A percentile compares a stretch with the other conserved stretches of the same genome.
These are phyloP conservation scores for Penicillium egyptiacum DNA, from an alignment of 495 filamentous ascomycete genomes.

Conservation along the genomic window DNA sequence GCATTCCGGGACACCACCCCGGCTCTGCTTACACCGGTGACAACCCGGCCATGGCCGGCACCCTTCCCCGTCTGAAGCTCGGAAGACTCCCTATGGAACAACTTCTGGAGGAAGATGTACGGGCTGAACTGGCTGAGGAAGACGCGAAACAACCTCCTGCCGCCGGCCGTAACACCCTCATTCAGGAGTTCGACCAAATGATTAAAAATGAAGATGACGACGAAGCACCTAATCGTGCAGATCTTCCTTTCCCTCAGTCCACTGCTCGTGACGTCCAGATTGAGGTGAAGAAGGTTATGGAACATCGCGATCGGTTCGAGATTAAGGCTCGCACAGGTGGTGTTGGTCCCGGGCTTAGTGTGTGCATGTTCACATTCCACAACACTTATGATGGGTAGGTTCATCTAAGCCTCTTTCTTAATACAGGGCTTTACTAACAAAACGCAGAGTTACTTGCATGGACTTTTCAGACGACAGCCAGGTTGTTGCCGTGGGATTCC, in stretches of 20 bases:
- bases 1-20: constrained; percentile 87
- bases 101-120: constrained; percentile 74
- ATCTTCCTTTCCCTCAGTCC: constrained; percentile 82
- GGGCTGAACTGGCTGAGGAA: constrained; percentile 77
- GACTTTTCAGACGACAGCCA: constrained; percentile 89
- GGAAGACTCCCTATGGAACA: constrained; percentile 78
- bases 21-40: constrained; percentile 77
- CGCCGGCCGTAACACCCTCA: constrained; percentile 61
- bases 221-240: constrained; percentile 72
- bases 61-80: constrained; percentile 63
- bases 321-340: constrained; percentile 80
- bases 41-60: constrained; percentile 53
- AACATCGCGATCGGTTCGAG: constrained; percentile 84
- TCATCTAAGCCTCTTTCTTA: neutral
- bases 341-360: constrained; percentile 73
- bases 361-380: constrained; percentile 97
- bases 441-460: constrained; percentile 74
- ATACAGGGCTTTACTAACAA: constrained; percentile 22
- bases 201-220: constrained; percentile 91
- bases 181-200: constrained; percentile 76
- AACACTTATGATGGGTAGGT: constrained; percentile 82
- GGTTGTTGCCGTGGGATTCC: constrained; percentile 81
- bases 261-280: constrained; percentile 84
- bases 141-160: constrained; percentile 68
- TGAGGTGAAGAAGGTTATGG: constrained; percentile 92